Evolutionary conservation across 768 basidiomycete genomes (phyloP), one percentile per base, ranked within the genome.

Genomic region (Holtermanniella nyarrowii): DNA sequence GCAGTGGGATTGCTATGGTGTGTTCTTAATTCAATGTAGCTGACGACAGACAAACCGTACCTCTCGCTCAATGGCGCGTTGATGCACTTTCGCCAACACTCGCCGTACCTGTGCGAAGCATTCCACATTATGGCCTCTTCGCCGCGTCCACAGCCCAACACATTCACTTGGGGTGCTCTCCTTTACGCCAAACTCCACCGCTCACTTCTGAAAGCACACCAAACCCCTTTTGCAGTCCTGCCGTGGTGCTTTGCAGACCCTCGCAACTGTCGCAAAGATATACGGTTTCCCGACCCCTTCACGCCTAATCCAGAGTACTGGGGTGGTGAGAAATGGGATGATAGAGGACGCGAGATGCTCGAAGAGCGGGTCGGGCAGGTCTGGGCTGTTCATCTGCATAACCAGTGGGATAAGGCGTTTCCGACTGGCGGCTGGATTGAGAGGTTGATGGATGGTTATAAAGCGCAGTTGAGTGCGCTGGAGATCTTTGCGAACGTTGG

Each of bases 1-100:
- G 1, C 90, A 99, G 63, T 99, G 93, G 93, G 93, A 99, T 66
- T 96, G 93, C 69, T 96, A 96, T 63, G 87, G 91, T 89, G 67
- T 55, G 65, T 60, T 21, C 24, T 51, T 24, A 44, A 3, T 65
- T 14, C 44, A 48, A 26, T 44, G 39, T 46, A 7, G 13, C 27
- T 52, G 25, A 41, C 25, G 18, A 24, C 42, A 85, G 84, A 85
- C 73, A 85, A 86, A 69, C 74, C 78, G 2, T 84, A 85, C 67
- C 75, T 77, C 48, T 81, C 87, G 1, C 78, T 95, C 46, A 96
- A 96, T 67, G 93, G 93, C 48, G 91, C 93, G 1, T 75, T 96
- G 24, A 89, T 96, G 85, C 85, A 85, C 71, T 99, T 99, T 76
- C 78, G 78, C 54, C 77, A 80, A 62, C 82, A 85, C 70, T 96